Conservation (phyloP, 306 rosid species). For the Phaseolus lunatus region DNA sequence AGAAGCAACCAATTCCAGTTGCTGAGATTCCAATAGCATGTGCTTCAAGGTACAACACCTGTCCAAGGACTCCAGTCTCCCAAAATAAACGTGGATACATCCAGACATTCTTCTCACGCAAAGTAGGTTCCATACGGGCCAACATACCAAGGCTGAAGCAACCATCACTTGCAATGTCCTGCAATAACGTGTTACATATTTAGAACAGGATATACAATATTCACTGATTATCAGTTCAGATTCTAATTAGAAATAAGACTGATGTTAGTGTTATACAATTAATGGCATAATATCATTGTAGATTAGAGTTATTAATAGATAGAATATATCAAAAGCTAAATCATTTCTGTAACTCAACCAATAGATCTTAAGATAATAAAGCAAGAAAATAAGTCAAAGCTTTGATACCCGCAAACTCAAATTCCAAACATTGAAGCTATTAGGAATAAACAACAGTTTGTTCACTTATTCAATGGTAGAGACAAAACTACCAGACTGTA, state of each 20-base stretch:
- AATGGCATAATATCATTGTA: not conserved
- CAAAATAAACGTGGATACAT: conserved; percentile 98
- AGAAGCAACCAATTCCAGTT: conserved; percentile 98
- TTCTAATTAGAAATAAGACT: conserved; percentile 29
- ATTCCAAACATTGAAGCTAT: not conserved
- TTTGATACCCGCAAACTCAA: conserved; percentile 6
- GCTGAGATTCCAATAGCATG: conserved; percentile 93
- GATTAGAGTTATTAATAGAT: not conserved
- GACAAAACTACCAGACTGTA: conserved; percentile 4
- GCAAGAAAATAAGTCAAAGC: conserved; percentile 2
- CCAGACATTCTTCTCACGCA: conserved; percentile 66
- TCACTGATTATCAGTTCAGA: not conserved
- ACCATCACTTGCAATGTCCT: conserved; percentile 95
- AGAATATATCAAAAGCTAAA: not conserved
- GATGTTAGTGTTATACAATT: not conserved
- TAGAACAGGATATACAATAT: conserved; percentile 23
- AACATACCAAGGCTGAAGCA: conserved; percentile 98
- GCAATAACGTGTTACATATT: conserved; percentile 38
- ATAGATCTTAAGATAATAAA: conserved; percentile 14
- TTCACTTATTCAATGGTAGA: not conserved
- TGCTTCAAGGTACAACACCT: conserved; percentile 93
- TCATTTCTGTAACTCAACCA: conserved; percentile 1
- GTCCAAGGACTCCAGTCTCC: conserved; percentile 99
- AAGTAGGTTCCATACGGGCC: conserved; percentile 71
- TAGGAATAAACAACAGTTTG: conserved; percentile 21